Percentiles rank a stretch among this genome's conserved stretches.
These are phyloP conservation scores for Thalia dealbata DNA, from an alignment of 176 grass and related monocot genomes.

Conservation along the genomic window DNA sequence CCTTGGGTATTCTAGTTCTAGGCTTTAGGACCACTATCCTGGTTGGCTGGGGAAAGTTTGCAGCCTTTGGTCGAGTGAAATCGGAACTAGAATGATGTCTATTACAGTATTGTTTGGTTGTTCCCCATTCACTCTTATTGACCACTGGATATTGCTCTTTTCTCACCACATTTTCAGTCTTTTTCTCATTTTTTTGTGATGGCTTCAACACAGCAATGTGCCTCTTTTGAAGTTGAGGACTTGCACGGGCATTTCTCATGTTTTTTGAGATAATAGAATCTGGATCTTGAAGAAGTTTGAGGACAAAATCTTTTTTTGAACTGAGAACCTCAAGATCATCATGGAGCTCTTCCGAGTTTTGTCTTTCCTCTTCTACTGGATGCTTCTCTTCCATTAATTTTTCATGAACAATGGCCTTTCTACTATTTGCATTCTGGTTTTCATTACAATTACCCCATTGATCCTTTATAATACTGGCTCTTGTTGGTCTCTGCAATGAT, in stretches of 20 bases:
- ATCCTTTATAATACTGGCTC: conserved; percentile 28
- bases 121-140: conserved; percentile 25
- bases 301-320: conserved; percentile 80
- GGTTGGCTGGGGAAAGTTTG: conserved; percentile 46
- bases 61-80: conserved; percentile 26
- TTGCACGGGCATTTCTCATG: conserved; percentile 4
- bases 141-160: conserved; percentile 4
- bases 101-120: conserved; percentile 2
- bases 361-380: conserved; percentile 44
- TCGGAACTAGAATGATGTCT: conserved; percentile 31
- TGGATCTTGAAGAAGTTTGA: conserved; percentile 80
- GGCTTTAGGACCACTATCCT: conserved; percentile 86
- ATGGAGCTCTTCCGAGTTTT: conserved; percentile 69
- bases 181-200: conserved; percentile 48
- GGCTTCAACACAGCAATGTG: conserved; percentile 85
- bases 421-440: conserved; percentile 31
- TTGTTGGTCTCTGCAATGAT: conserved; percentile 49
- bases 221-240: conserved; percentile 36
- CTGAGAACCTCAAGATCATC: conserved; percentile 66
- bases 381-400: conserved; percentile 71
- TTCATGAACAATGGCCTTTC: conserved; percentile 47
- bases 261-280: conserved; percentile 38
- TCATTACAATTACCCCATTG: conserved; percentile 27
- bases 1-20: conserved; percentile 30
- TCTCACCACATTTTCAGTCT: conserved; percentile 25